Base-by-base conservation (phyloP, 352 stramenopile species). In the Pythium brachiatum region DNA sequence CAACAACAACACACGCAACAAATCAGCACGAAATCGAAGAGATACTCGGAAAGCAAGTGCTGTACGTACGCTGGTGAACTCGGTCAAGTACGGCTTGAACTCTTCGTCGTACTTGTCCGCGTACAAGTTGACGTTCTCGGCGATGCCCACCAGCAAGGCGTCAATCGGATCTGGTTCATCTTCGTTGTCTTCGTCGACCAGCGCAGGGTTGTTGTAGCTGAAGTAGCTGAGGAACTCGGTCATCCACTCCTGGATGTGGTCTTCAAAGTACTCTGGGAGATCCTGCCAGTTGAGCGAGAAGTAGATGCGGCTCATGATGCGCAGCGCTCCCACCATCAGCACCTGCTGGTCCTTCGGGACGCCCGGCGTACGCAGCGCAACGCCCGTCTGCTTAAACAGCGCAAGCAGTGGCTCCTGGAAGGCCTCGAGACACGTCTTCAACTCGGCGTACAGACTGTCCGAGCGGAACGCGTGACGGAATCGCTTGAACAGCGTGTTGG, bases 271-370 rank as follows among this genome's bases (percentile, higher is more conserved):
- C 70, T 99, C 98, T 0, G 98, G 97, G 23, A 99, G 74, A 76
- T 99, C 97, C 64, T 96, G 87, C 90, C 95, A 99, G 74, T 99
- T 99, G 16, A 99, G 83, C 51, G 93, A 99, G 78, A 96, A 99
- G 73, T 98, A 99, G 43, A 99, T 99, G 21, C 97, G 90, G 69
- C 78, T 95, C 71, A 98, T 96, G 47, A 94, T 92, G 4, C 97
- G 81, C 66, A 99, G 67, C 20, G 83, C 76, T 20, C 75, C 69
- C 34, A 96, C 67, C 57, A 97, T 88, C 36, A 90, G 79, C 21
- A 69, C 59, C 46, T 93, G 86, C 48, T 92, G 71, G 29, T 78
- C 62, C 25, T 67, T 69, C 23, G 73, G 52, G 18, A 63, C 66
- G 1, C 76, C 71, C 0, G 77, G 72, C 3, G 76, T 61, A 26